Evolutionary conservation across 1,284 basidiomycete species (phyloP), one percentile per base, ranked within the genome.

Genomic region (Apiotrichum siamense): DNA sequence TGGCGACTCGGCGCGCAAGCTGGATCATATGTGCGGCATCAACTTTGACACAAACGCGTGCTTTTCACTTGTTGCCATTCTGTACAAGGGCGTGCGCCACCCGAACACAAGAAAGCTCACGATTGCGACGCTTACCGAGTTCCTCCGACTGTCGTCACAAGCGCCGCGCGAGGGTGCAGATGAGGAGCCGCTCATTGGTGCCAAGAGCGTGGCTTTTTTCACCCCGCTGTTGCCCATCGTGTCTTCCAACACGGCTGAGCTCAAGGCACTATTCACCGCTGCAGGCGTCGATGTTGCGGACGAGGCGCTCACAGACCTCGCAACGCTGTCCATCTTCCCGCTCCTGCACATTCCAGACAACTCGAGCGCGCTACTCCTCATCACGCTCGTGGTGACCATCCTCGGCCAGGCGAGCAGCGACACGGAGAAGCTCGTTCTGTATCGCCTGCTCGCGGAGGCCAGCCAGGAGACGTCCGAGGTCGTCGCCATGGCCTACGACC

Each of bases 1-100:
- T 13, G 83, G 84, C 59, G 83, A 86, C n/a, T 79, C 83, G 12
- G 81, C 83, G 1, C 76, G 77, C 42, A 85, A 88, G 67, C 77
- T 91, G 32, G 88, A 91, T 61, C 78, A 83, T 38, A 73, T 87
- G 37, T 77, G 87, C 35, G 81, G 82, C 23, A 73, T 93, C 25
- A 87, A 85, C 2, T 91, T 91, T 73, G 84, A 86, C 36, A 78
- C 80, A 1, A 85, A 79, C 68, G 86, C 89, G 69, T 86, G 85
- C 13, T 88, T 92, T 69, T 84, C 87, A 7, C 75, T 93, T 13
- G 83, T 88, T 1, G 79, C 87, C 0, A 80, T 88, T 57, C 81
- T 93, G 49, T 88, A 89, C 79, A 90, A 91, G 66, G 89, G 89
- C 21, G 74, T 90, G 47, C 82, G 89, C 32, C 83, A 85, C 62